Percentiles rank a stretch among this genome's conserved stretches.
Conservation (phyloP, 2,329 filamentous ascomycete genomes). For the Fulvia fulva region DNA sequence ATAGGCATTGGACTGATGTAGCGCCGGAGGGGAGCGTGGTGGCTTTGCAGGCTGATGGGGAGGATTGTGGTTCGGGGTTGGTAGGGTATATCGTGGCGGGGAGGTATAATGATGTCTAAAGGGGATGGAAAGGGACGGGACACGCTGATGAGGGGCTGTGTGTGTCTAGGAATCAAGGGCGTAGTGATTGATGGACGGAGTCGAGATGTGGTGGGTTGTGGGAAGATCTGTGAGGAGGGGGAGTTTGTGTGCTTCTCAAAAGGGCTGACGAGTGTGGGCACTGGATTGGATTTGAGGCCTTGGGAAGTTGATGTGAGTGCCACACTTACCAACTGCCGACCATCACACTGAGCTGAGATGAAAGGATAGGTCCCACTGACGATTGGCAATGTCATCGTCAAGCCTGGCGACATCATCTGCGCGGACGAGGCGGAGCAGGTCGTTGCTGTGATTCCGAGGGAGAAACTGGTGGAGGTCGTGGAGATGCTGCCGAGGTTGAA, state of each 20-base stretch:
- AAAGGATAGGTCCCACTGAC: constrained; percentile 25
- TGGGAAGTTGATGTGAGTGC: constrained; percentile 46
- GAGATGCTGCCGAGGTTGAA: constrained; percentile 53
- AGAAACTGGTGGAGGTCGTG: constrained; percentile 57
- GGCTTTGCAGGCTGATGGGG: constrained; percentile 59
- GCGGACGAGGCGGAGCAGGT: constrained; percentile 64
- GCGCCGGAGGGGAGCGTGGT: constrained; percentile 58
- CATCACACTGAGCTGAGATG: not conserved
- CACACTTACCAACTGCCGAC: not conserved
- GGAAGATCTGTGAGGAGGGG: constrained; percentile 45
- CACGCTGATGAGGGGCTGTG: too few species aligned
- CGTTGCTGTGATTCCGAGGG: constrained; percentile 62
- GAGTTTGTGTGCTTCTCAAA: constrained; percentile 51
- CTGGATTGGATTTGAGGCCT: constrained; percentile 46
- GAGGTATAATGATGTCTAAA: constrained; percentile 66
- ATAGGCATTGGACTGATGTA: constrained; percentile 66
- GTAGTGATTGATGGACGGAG: constrained; percentile 66
- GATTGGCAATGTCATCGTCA: constrained; percentile 37
- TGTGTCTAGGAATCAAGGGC: constrained; percentile 47
- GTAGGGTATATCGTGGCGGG: constrained; percentile 74
- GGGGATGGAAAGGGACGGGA: not conserved
- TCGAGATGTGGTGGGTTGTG: constrained; percentile 52
- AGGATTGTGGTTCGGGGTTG: constrained; percentile 54
- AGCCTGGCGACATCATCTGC: constrained; percentile 63
- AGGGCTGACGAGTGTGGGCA: constrained; percentile 55